Evolutionary conservation across 139 green algal genomes (phyloP).

Genomic region (Edaphochlamys debaryana): DNA sequence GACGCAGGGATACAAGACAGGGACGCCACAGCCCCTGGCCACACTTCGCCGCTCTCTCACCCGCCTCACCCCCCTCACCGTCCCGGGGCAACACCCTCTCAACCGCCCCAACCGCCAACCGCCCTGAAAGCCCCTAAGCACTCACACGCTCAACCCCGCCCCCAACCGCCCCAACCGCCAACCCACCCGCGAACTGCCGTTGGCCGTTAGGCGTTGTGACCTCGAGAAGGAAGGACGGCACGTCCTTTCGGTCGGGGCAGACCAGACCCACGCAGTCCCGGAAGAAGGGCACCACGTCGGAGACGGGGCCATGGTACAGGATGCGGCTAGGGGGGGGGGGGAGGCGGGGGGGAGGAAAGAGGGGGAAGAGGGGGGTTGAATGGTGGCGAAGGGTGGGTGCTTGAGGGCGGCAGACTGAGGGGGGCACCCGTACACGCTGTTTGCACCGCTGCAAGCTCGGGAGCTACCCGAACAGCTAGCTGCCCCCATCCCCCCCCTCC

Average conservation of each 20-base stretch:
- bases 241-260: constrained; percentile 75
- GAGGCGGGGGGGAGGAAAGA: neutral
- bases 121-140: neutral
- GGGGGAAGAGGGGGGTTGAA: neutral
- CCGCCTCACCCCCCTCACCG: neutral
- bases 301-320: constrained; percentile 62
- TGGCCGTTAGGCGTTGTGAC: constrained; percentile 64
- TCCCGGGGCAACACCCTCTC: too few relatives aligned
- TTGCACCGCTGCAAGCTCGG: too few relatives aligned
- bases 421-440: too few relatives aligned
- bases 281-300: constrained; percentile 63
- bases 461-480: too few relatives aligned
- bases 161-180: neutral
- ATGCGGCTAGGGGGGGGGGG: constrained; percentile 31
- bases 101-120: too few relatives aligned
- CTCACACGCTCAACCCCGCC: neutral
- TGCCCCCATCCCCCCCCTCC: too few relatives aligned
- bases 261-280: constrained; percentile 59
- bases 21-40: neutral
- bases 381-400: too few relatives aligned
- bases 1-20: too few relatives aligned
- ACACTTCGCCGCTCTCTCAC: neutral
- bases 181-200: constrained; percentile 25
- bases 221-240: constrained; percentile 74
- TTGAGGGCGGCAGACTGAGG: too few relatives aligned